phyloP scores from a whole-genome alignment of 2,329 filamentous ascomycete species.

The Trichoderma guizhouense region DNA sequence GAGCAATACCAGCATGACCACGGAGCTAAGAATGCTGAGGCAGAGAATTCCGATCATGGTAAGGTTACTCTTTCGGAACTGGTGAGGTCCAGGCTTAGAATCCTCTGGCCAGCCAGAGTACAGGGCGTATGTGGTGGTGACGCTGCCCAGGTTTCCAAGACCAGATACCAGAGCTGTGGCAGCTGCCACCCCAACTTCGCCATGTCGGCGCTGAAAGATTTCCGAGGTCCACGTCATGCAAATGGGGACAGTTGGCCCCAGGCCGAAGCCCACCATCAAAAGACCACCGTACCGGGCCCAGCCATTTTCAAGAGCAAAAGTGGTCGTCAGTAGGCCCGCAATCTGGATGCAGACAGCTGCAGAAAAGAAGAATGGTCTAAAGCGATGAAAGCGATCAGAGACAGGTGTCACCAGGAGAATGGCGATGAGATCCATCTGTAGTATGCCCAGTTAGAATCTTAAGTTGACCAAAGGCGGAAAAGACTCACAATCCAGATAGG shows the following conservation, averaged over 20 bases:
- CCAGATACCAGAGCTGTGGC: slow-evolving; percentile 83
- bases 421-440: slow-evolving; percentile 78
- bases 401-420: slow-evolving; percentile 83
- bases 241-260: slow-evolving; percentile 86
- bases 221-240: slow-evolving; percentile 93
- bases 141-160: slow-evolving; percentile 79
- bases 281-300: slow-evolving; percentile 88
- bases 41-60: slow-evolving; percentile 84
- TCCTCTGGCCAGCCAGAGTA: slow-evolving; percentile 86
- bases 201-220: slow-evolving; percentile 84
- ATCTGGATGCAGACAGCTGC: slow-evolving; percentile 76
- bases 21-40: slow-evolving; percentile 70
- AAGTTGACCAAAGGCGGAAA: not conserved
- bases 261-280: slow-evolving; percentile 85
- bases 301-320: slow-evolving; percentile 65
- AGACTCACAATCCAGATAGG: slow-evolving; percentile 83
- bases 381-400: slow-evolving; percentile 79
- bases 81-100: slow-evolving; percentile 60
- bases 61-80: slow-evolving; percentile 79
- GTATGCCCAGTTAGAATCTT: not conserved
- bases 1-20: slow-evolving; percentile 65
- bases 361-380: slow-evolving; percentile 79
- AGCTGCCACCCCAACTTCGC: slow-evolving; percentile 85
- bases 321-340: slow-evolving; percentile 72
- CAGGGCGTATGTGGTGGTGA: slow-evolving; percentile 83